Evolutionary conservation across 176 grass and related monocot species (phyloP), one percentile per base, ranked within the genome.

Genomic region (Paspalum notatum): DNA sequence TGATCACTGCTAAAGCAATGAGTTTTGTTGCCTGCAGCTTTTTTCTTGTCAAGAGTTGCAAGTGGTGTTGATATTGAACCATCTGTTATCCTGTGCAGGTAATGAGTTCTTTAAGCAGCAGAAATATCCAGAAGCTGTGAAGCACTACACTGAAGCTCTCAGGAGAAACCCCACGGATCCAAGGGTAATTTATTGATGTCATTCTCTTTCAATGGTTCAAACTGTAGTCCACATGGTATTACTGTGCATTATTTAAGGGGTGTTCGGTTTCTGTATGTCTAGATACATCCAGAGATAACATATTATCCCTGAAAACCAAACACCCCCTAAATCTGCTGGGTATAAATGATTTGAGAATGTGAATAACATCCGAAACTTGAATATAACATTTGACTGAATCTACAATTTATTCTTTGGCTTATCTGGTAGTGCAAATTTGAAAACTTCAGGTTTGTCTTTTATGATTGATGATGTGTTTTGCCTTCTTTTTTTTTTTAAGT

Each of bases 51-150:
- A 39, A 47, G 32, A 42, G 10, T 49, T 24, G 14, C 7, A 22
- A 20, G 27, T 67, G 3, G 18, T 66, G 41, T 24, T 25, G 20
- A 58, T 45, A 6, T 48, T 13, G 14, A 18, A 68, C 16, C 12
- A 9, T 84, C 50, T 47, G 27, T 38, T 68, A 27, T 14, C 68
- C 4, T 59, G 15, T 76, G 71, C 80, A 99, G 96, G 96, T 82
- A 99, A 99, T 83, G 92, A 95, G 46, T 74, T 86, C 80, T 99
- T 99, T 51, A 99, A 99, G 90, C 71, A 95, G 65, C 90, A 93
- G 43, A 95, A 90, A 64, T 99, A 99, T 84, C 96, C 96, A 71
- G 96, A 95, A 79, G 96, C 96, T 60, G 72, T 99, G 22, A 93
- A 91, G 49, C 92, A 95, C 76, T 99, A 99, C 76, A 93, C 91